Conservation (phyloP, 2,329 filamentous ascomycete species). For the Coniochaeta ligniaria region DNA sequence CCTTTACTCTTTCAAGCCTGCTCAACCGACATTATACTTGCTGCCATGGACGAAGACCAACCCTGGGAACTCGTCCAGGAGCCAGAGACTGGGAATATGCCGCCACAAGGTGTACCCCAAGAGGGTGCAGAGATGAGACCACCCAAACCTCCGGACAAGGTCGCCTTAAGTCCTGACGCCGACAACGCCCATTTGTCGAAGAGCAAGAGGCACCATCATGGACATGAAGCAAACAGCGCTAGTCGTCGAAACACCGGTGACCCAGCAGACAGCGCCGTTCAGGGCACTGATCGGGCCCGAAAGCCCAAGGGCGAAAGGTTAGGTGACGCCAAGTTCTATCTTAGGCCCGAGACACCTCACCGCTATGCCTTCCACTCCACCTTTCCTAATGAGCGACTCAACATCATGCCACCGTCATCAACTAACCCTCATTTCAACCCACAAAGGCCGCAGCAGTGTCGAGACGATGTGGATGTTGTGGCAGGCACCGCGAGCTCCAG, state of each 20-base stretch:
- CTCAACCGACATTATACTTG: not conserved
- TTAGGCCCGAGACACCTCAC: not conserved
- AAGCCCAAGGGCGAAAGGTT: not conserved
- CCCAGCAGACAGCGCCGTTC: not conserved
- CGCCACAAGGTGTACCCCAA: not conserved
- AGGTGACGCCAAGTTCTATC: not conserved
- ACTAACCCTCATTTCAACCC: not conserved
- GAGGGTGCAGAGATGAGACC: not conserved
- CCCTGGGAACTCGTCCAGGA: not conserved
- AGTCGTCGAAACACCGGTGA: not conserved
- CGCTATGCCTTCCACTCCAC: not conserved
- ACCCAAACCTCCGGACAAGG: not conserved
- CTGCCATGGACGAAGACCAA: not conserved
- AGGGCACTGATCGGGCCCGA: not conserved
- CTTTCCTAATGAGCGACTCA: not conserved
- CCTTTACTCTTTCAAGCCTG: not conserved
- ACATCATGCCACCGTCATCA: not conserved
- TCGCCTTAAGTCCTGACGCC: not conserved
- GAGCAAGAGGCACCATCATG: not conserved
- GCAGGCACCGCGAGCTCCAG: not conserved
- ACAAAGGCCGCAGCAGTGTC: not conserved
- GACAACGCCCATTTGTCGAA: not conserved
- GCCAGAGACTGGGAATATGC: not conserved
- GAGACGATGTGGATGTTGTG: not conserved
- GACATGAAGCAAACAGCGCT: not conserved